A percentile compares a stretch with the other conserved stretches of the same genome.
Evolutionary conservation across 2,329 filamentous ascomycete species (phyloP).

Genomic region (Fusarium nygamai): DNA sequence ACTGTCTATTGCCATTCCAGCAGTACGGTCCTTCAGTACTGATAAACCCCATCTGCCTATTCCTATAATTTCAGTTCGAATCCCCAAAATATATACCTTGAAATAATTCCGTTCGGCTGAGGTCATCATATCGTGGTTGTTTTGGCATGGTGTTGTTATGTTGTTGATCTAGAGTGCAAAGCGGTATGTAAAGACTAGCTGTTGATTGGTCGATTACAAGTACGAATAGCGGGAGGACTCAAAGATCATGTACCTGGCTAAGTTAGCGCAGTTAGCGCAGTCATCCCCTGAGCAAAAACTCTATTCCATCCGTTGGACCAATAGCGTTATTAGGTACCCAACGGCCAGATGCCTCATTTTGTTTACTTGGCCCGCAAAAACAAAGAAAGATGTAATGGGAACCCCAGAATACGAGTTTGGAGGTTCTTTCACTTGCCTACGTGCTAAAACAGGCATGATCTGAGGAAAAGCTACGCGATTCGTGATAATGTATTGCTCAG

Average conservation of each 20-base stretch:
- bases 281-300: slow-evolving; percentile 12
- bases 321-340: background rate
- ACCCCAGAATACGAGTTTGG: background rate
- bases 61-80: background rate
- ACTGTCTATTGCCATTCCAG: slow-evolving; percentile 28
- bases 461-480: background rate
- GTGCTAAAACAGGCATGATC: background rate
- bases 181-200: slow-evolving; percentile 13
- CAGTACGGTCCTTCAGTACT: background rate
- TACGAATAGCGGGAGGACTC: background rate
- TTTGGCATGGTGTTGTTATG: background rate
- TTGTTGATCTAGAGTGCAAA: background rate
- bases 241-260: slow-evolving; percentile 23
- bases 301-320: background rate
- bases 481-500: background rate
- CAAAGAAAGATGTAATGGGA: background rate
- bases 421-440: background rate
- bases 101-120: background rate
- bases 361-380: background rate
- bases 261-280: too few relatives aligned
- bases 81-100: background rate
- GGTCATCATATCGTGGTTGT: background rate
- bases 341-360: background rate
- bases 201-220: slow-evolving; percentile 11
- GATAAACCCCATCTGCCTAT: background rate